phyloP scores from a whole-genome alignment of 108 stramenopile species.

The Skeletonema potamos region DNA sequence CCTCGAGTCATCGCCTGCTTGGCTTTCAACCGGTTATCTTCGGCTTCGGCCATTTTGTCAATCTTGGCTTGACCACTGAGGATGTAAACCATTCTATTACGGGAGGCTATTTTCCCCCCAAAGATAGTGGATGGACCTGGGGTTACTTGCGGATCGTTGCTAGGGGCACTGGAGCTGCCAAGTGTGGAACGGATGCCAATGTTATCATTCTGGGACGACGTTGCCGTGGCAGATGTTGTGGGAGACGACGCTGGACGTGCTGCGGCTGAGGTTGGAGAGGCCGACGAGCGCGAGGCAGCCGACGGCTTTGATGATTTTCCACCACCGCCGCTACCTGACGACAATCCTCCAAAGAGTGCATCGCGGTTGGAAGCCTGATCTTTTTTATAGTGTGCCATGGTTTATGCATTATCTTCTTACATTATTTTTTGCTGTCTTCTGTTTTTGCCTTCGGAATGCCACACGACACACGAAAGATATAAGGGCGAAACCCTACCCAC shows the following conservation, averaged over 20 bases:
- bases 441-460: no score
- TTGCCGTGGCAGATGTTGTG: conserved; percentile 1
- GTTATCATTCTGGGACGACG: not conserved
- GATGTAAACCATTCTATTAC: conserved; percentile 6
- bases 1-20: conserved; percentile 78
- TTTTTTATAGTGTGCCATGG: conserved; percentile 59
- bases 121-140: conserved; percentile 4
- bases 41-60: conserved; percentile 78
- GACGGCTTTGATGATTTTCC: not conserved
- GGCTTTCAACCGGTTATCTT: conserved; percentile 73
- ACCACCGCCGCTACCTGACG: conserved; percentile 20
- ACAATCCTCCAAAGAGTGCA: conserved; percentile 71
- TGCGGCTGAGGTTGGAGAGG: not conserved
- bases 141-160: not conserved
- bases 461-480: no score
- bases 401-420: not conserved
- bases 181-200: not conserved
- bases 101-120: conserved; percentile 16
- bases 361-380: conserved; percentile 71
- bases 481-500: no score
- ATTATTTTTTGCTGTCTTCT: no score
- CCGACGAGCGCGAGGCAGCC: not conserved
- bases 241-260: conserved; percentile 3
- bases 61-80: conserved; percentile 65
- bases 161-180: conserved; percentile 15